These are phyloP conservation scores for Cryptosporidium parvum DNA, from an alignment of 169 alveolate species.

Conservation along the genomic window DNA sequence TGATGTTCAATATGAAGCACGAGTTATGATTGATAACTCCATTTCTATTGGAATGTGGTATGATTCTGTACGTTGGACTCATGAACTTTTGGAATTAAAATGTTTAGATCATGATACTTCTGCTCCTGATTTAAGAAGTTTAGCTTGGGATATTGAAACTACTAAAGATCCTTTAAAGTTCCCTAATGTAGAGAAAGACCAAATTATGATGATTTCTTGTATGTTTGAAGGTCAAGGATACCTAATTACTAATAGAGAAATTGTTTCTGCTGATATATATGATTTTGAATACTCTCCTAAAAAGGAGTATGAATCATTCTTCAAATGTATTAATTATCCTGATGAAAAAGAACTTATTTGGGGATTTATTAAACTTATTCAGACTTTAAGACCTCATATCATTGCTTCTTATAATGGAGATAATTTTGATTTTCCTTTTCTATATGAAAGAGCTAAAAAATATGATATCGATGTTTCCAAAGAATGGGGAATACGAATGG, in stretches of 20 bases:
- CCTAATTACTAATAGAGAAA: conserved; percentile 93
- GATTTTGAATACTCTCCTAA: conserved; percentile 97
- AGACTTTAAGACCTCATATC: conserved; percentile 90
- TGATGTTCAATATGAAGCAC: conserved; percentile 93
- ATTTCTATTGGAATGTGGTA: conserved; percentile 97
- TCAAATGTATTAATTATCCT: conserved; percentile 77
- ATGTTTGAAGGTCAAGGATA: conserved; percentile 97
- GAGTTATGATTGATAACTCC: conserved; percentile 94
- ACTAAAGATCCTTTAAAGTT: conserved; percentile 97
- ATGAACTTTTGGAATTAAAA: conserved; percentile 77
- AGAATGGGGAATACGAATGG: conserved; percentile 88
- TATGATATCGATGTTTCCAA: conserved; percentile 89
- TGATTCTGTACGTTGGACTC: conserved; percentile 83
- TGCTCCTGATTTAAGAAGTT: conserved; percentile 89
- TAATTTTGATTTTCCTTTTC: conserved; percentile 97
- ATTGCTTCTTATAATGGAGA: conserved; percentile 99
- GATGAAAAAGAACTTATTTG: conserved; percentile 79
- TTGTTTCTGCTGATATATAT: conserved; percentile 92
- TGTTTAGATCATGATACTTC: conserved; percentile 83
- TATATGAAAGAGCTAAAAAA: conserved; percentile 91
- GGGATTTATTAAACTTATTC: conserved; percentile 81
- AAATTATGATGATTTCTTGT: conserved; percentile 87
- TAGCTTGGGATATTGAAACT: conserved; percentile 99
- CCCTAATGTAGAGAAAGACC: conserved; percentile 96
- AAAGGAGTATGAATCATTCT: conserved; percentile 78